These are phyloP conservation scores for Diaporthe longicolla DNA, from an alignment of 2,329 filamentous ascomycete species.

Conservation along the genomic window DNA sequence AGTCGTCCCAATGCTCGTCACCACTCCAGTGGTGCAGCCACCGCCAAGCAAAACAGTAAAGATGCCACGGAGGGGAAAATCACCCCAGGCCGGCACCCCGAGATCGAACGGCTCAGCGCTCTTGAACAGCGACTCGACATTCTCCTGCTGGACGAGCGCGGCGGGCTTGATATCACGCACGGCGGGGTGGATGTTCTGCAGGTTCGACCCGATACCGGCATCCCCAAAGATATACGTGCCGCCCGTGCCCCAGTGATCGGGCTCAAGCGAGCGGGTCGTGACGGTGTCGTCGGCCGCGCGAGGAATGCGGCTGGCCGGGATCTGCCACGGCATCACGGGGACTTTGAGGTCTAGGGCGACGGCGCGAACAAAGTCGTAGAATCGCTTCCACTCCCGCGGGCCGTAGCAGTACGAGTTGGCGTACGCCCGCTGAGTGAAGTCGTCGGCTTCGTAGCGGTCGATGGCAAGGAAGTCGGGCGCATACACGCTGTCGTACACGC, in stretches of 20 bases:
- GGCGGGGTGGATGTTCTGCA: slow-evolving; percentile 7
- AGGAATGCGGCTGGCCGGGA: slow-evolving; percentile 13
- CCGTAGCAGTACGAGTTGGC: slow-evolving; percentile 5
- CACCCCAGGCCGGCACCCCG: background rate
- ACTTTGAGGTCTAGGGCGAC: slow-evolving; percentile 5
- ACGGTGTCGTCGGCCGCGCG: background rate
- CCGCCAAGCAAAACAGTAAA: slow-evolving; percentile 10
- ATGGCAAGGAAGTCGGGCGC: slow-evolving; percentile 20
- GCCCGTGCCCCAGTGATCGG: slow-evolving; percentile 20
- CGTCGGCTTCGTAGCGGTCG: slow-evolving; percentile 24
- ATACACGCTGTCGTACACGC: background rate
- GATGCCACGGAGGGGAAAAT: slow-evolving; percentile 14
- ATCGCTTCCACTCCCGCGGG: background rate
- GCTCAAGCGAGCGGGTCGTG: background rate
- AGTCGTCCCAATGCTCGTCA: background rate
- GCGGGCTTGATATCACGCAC: background rate
- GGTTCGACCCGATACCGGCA: background rate
- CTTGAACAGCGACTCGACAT: background rate
- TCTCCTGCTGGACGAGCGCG: background rate
- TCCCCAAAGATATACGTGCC: slow-evolving; percentile 5
- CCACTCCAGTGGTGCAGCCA: slow-evolving; percentile 9
- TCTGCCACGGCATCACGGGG: slow-evolving; percentile 25
- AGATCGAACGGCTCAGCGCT: slow-evolving; percentile 13
- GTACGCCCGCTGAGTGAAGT: slow-evolving; percentile 5
- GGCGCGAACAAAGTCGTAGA: slow-evolving; percentile 8